These are phyloP conservation scores for Coniochaeta hoffmannii DNA, from an alignment of 2,329 filamentous ascomycete species.

Conservation along the genomic window DNA sequence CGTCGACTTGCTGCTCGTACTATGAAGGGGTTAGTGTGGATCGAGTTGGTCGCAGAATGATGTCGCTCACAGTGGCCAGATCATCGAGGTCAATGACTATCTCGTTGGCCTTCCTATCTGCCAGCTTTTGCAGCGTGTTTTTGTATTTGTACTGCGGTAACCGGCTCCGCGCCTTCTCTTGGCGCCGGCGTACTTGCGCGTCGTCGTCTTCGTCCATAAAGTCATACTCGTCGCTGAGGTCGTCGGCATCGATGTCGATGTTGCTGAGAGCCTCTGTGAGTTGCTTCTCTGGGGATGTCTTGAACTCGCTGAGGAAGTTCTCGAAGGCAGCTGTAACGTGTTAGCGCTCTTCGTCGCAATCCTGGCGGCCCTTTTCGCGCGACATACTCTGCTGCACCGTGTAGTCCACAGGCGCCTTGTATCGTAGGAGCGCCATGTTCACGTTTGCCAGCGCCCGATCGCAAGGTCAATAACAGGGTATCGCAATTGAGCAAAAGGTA, in stretches of 20 bases:
- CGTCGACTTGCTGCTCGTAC: conserved; percentile 68
- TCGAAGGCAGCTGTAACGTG: conserved; percentile 63
- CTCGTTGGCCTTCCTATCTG: conserved; percentile 70
- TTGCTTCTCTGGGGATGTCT: conserved; percentile 63
- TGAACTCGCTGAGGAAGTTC: conserved; percentile 82
- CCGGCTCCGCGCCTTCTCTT: conserved; percentile 39
- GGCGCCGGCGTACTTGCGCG: conserved; percentile 40
- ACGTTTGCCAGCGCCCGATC: neutral
- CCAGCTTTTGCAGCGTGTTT: conserved; percentile 77
- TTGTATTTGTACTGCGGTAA: conserved; percentile 78
- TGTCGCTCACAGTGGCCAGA: conserved; percentile 55
- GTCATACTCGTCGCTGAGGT: conserved; percentile 83
- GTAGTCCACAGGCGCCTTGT: conserved; percentile 77
- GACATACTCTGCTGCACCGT: conserved; percentile 70
- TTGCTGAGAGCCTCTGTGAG: conserved; percentile 77
- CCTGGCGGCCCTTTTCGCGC: neutral
- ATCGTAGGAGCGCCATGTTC: conserved; percentile 77
- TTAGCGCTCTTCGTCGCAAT: conserved; percentile 17
- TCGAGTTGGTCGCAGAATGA: conserved; percentile 4
- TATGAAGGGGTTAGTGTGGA: conserved; percentile 23
- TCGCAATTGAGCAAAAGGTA: neutral
- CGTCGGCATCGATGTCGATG: conserved; percentile 81
- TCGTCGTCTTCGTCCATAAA: conserved; percentile 80
- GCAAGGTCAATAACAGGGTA: neutral
- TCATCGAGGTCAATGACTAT: conserved; percentile 88